phyloP scores from a whole-genome alignment of 768 basidiomycete species.

The Boletus insuetus region DNA sequence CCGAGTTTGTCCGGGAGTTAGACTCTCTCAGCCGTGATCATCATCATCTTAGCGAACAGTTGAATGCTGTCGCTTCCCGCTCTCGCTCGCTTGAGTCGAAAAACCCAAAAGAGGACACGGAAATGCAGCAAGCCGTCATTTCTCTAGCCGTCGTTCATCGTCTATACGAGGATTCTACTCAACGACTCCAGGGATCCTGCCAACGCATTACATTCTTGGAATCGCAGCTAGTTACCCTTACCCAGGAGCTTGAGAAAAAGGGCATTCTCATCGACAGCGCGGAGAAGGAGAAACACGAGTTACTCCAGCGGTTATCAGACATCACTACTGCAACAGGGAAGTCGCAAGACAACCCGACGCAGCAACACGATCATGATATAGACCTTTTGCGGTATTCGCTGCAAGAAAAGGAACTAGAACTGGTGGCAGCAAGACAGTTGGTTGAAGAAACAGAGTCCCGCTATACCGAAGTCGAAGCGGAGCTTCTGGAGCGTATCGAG shows the following conservation, averaged over 20 bases:
- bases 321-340: neutral
- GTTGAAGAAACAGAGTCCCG: constrained; percentile 35
- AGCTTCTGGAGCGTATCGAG: constrained; percentile 29
- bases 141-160: constrained; percentile 23
- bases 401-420: constrained; percentile 31
- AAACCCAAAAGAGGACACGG: constrained; percentile 1
- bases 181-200: constrained; percentile 11
- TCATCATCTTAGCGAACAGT: constrained; percentile 9
- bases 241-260: constrained; percentile 17
- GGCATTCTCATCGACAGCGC: neutral
- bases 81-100: constrained; percentile 12
- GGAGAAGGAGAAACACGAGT: constrained; percentile 9
- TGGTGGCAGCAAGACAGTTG: constrained; percentile 35
- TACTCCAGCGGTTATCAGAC: constrained; percentile 13
- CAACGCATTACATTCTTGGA: constrained; percentile 12
- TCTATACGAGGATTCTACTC: constrained; percentile 13
- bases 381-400: constrained; percentile 40
- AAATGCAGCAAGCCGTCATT: constrained; percentile 19
- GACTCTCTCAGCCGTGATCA: constrained; percentile 9
- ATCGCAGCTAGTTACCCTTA: constrained; percentile 12
- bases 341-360: neutral
- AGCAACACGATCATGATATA: constrained; percentile 10
- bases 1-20: constrained; percentile 13
- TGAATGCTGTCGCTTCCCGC: constrained; percentile 3
- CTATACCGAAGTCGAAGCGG: constrained; percentile 32